phyloP scores from a whole-genome alignment of 75 land plant genomes.

The Isoetes taiwanensis region DNA sequence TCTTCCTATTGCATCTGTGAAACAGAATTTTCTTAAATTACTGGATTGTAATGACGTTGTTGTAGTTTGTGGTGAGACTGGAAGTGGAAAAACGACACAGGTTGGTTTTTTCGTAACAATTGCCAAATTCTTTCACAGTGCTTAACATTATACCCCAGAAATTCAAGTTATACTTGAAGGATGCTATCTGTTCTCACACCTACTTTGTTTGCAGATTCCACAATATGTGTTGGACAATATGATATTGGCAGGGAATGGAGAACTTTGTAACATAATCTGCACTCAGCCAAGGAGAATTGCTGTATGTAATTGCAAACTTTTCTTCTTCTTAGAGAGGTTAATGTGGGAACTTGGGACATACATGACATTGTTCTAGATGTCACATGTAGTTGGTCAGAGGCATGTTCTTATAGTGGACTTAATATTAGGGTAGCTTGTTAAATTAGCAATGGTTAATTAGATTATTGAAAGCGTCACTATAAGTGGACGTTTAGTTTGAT shows the following conservation, averaged over 20 bases:
- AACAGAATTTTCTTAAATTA: constrained; percentile 37
- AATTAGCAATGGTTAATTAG: no score
- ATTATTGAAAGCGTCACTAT: no score
- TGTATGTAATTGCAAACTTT: constrained; percentile 42
- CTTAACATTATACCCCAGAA: background rate
- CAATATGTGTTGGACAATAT: constrained; percentile 85
- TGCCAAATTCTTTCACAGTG: background rate
- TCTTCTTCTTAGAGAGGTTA: no score
- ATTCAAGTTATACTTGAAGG: background rate
- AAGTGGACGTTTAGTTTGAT: no score
- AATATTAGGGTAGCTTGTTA: no score
- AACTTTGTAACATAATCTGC: constrained; percentile 68
- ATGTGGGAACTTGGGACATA: no score
- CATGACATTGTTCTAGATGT: no score
- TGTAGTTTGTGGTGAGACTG: constrained; percentile 85
- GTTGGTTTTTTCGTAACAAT: no score
- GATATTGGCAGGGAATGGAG: constrained; percentile 58
- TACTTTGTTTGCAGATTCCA: no score
- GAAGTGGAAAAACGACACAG: constrained; percentile 96
- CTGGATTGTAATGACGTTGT: constrained; percentile 52
- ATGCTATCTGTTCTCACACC: no score
- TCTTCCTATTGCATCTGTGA: constrained; percentile 65
- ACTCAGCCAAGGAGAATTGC: constrained; percentile 95
- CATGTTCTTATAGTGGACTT: no score
- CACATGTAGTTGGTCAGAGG: no score